Base-by-base conservation (phyloP, 148 eudicot genomes). In the Camellia japonica region DNA sequence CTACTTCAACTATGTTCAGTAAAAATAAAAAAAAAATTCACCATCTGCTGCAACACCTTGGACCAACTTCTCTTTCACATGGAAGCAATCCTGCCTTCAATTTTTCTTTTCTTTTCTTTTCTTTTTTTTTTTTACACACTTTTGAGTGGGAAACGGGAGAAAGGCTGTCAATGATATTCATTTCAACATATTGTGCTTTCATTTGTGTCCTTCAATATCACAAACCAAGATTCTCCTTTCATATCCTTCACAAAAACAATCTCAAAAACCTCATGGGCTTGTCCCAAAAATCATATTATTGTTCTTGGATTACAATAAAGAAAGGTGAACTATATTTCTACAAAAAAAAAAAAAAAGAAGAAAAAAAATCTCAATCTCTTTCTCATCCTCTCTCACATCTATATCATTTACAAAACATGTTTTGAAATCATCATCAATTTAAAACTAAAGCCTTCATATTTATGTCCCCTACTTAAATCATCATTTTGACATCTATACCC, bases 381-480 rank as follows among this genome's bases (percentile, higher is more conserved):
- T 15, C 14, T 13, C 67, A 38, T 60, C 7, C 51, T 19, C 30
- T 19, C 2, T 13, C 38, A 19, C 52, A n/a, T 9, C 41, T 19
- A n/a, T 41, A 16, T 44, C 52, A 43, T 75, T 14, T 75, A 44
- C 68, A 75, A 42, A 74, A 41, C 47, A 58, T 74, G 38, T 42
- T 3, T 41, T 18, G 4, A 58, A 71, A 49, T 9, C 2, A 64
- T 38, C 38, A n/a, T 18, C 51, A 18, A n/a, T 73, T 23, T 20
- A 15, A 72, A 72, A 2, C 75, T 49, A 72, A 11, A 59, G 43
- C 58, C 75, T 71, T 71, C 18, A 71, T 10, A 18, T 47, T 71
- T 23, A 73, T 61, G 54, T 46, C 55, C 55, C 68, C 68, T 43
- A 20, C 68, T 16, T 75, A 30, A 55, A 73, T 73, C n/a, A 55